Evolutionary conservation across 1,284 basidiomycete species (phyloP), one percentile per base, ranked within the genome.

Genomic region (Microbotryum saponariae): DNA sequence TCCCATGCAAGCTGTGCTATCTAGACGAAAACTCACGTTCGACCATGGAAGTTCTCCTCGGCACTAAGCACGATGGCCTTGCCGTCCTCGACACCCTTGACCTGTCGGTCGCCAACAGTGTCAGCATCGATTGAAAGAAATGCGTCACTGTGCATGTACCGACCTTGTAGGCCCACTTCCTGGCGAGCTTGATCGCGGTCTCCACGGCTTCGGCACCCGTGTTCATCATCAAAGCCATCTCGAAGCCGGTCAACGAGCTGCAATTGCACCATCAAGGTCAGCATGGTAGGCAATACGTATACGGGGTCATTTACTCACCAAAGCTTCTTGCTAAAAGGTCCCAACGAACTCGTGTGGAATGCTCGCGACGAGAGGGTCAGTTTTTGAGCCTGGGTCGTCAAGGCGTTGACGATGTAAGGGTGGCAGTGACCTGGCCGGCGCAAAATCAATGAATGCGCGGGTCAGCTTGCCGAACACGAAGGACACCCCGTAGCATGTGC

Each of bases 161-260:
- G 3, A 59, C 84, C 79, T 82, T 80, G 77, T 94, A 93, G 49
- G 61, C 91, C 91, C 92, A 96, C 78, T 93, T 93, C 70, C 91
- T 79, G 0, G 91, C 85, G 25, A 96, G 81, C 80, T 91, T 90
- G 74, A 83, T 77, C 18, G 81, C 81, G 0, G 92, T 96, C 79
- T 98, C 93, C 64, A 98, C 94, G 9, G 94, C 94, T 75, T 98
- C 94, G 2, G 92, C 93, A 50, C 94, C 94, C 0, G 94, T 98
- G 81, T 98, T 98, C 92, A 98, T 97, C 25, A 94, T 94, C n/a
- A 98, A 81, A 12, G 97, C 91, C 86, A 93, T 93, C 53, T 77
- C 76, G 66, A 76, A 77, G 5, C 75, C 73, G 46, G 76, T 73
- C 25, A 63, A 47, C 12, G 54, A 65, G 63, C 61, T 65, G 56